Conservation (phyloP, 75 land plant genomes). For the Larix kaempferi region DNA sequence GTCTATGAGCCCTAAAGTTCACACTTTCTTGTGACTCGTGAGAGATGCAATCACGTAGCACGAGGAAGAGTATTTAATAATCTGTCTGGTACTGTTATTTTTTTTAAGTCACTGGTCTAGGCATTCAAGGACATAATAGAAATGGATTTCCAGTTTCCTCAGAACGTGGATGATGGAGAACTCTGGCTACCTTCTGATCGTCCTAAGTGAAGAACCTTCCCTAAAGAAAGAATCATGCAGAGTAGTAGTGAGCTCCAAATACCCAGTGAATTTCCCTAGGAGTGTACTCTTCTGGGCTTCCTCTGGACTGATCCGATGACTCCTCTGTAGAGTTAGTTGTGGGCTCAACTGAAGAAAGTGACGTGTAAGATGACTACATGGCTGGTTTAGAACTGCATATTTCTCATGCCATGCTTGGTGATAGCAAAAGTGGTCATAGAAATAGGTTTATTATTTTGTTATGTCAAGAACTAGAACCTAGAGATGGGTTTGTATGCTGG, state of each 20-base stretch:
- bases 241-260: not conserved
- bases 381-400: conserved; percentile 45
- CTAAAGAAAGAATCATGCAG: too few species aligned
- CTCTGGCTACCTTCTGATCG: conserved; percentile 47
- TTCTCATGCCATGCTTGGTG: conserved; percentile 39
- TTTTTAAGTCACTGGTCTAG: too few species aligned
- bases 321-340: conserved; percentile 36
- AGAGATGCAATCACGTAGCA: not conserved
- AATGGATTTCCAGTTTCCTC: not conserved
- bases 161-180: conserved; percentile 28
- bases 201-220: conserved; percentile 19
- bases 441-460: not conserved
- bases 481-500: not conserved
- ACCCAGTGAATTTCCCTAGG: not conserved
- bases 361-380: conserved; percentile 51
- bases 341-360: conserved; percentile 49
- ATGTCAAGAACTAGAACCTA: not conserved
- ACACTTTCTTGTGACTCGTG: not conserved
- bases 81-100: too few species aligned
- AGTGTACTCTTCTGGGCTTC: conserved; percentile 14
- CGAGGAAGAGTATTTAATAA: not conserved
- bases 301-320: not conserved
- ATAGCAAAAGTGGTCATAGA: not conserved
- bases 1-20: conserved; percentile 3
- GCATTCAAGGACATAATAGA: too few species aligned